phyloP scores from a whole-genome alignment of 2,329 filamentous ascomycete genomes.

The Trichoderma breve region DNA sequence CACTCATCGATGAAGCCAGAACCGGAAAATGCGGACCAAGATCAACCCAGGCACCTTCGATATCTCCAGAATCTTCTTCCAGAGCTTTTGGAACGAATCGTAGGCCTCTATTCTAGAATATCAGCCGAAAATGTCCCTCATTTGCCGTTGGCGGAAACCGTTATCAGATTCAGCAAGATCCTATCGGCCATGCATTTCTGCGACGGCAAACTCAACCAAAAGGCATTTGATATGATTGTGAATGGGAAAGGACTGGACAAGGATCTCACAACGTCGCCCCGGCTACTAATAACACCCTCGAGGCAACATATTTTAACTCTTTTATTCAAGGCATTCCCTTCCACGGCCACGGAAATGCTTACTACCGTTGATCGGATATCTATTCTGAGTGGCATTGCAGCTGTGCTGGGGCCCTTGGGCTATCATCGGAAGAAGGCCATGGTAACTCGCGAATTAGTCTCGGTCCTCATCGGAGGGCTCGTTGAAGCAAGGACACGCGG shows the following conservation, averaged over 20 bases:
- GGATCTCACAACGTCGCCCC: constrained; percentile 50
- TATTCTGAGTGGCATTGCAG: constrained; percentile 80
- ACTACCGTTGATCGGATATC: constrained; percentile 73
- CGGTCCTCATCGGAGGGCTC: constrained; percentile 76
- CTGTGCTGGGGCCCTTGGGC: constrained; percentile 77
- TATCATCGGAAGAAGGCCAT: constrained; percentile 88
- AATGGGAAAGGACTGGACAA: constrained; percentile 56
- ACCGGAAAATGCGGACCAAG: constrained; percentile 36
- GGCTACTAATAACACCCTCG: constrained; percentile 54
- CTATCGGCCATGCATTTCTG: constrained; percentile 65
- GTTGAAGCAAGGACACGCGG: constrained; percentile 89
- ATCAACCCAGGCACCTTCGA: constrained; percentile 53
- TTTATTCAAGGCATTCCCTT: constrained; percentile 69
- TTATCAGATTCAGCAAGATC: constrained; percentile 70
- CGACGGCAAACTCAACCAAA: constrained; percentile 60
- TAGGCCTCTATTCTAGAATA: constrained; percentile 70
- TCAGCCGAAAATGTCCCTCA: constrained; percentile 69
- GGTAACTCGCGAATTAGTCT: constrained; percentile 80
- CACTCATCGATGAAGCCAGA: constrained; percentile 33
- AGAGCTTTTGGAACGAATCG: constrained; percentile 71
- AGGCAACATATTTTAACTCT: constrained; percentile 64
- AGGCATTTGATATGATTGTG: constrained; percentile 63
- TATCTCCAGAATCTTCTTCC: constrained; percentile 61
- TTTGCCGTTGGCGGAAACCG: constrained; percentile 68
- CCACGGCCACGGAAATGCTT: constrained; percentile 62